Evolutionary conservation across 1,284 basidiomycete species (phyloP).

Genomic region (Schizophyllum commune): DNA sequence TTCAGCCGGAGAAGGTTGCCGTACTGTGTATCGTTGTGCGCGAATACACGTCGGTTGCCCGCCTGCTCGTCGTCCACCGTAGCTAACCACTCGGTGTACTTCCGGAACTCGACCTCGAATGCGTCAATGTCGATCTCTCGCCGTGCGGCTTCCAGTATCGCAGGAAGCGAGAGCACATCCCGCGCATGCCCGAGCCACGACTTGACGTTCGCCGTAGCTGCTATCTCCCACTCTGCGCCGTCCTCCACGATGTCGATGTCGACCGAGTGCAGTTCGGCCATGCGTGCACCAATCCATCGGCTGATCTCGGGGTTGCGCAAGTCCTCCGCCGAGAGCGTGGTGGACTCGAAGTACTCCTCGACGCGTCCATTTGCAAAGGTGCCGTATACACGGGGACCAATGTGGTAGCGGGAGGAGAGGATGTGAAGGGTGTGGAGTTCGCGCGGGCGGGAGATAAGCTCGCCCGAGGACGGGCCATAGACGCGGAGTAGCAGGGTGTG

Average conservation of each 20-base stretch:
- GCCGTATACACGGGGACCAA: conserved; percentile 88
- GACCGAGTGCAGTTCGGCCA: conserved; percentile 91
- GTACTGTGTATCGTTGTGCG: conserved; percentile 92
- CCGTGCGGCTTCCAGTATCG: conserved; percentile 33
- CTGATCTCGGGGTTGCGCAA: conserved; percentile 71
- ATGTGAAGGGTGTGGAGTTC: conserved; percentile 85
- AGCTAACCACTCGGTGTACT: conserved; percentile 63
- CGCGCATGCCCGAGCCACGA: conserved; percentile 59
- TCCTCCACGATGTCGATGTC: conserved; percentile 65
- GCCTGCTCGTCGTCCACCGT: conserved; percentile 48
- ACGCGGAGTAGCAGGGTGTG: conserved; percentile 79
- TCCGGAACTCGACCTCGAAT: conserved; percentile 60
- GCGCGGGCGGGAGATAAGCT: conserved; percentile 76
- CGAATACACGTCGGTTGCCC: conserved; percentile 61
- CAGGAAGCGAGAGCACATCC: conserved; percentile 52
- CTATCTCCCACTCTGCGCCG: conserved; percentile 48
- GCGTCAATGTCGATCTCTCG: conserved; percentile 49
- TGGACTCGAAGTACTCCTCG: conserved; percentile 89
- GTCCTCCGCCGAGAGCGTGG: conserved; percentile 69
- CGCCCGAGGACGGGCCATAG: conserved; percentile 81
- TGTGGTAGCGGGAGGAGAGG: conserved; percentile 77
- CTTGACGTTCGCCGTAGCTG: conserved; percentile 51
- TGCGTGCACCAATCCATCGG: conserved; percentile 79
- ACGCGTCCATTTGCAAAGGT: conserved; percentile 91
- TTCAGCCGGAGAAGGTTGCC: conserved; percentile 83